Evolutionary conservation across 192 early-diverging fungal genomes (phyloP).

Genomic region (Rhizoclosmatium globosum): DNA sequence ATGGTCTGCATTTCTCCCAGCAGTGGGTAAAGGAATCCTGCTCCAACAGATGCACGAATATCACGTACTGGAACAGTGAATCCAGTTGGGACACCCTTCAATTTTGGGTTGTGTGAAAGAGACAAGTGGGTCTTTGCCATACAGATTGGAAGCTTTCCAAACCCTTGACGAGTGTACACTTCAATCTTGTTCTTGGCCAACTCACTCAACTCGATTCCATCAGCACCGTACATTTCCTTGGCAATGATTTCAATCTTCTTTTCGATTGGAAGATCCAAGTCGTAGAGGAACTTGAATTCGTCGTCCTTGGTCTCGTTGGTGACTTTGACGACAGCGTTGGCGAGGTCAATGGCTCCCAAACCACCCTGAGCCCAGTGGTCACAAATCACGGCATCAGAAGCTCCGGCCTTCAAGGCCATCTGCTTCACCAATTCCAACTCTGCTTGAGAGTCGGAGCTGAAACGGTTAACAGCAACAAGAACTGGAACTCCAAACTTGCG

Average conservation of each 20-base stretch:
- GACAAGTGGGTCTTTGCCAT: constrained; percentile 99
- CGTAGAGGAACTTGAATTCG: constrained; percentile 90
- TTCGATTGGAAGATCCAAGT: constrained; percentile 77
- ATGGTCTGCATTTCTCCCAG: constrained; percentile 98
- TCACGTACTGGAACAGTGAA: constrained; percentile 95
- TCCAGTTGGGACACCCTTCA: constrained; percentile 90
- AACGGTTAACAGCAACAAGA: constrained; percentile 92
- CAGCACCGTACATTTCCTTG: constrained; percentile 95
- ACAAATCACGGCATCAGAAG: constrained; percentile 83
- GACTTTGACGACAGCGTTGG: constrained; percentile 80
- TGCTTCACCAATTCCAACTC: constrained; percentile 83
- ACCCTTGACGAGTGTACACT: constrained; percentile 86
- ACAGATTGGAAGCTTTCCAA: constrained; percentile 90
- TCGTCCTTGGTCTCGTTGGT: constrained; percentile 53
- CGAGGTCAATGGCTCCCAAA: constrained; percentile 86
- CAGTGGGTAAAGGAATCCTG: constrained; percentile 97
- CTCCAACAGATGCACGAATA: constrained; percentile 93
- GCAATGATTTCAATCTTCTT: constrained; percentile 94
- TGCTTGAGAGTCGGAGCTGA: constrained; percentile 84
- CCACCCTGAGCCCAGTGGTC: constrained; percentile 97
- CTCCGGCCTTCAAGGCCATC: constrained; percentile 83
- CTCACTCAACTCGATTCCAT: constrained; percentile 85
- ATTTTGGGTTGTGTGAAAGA: constrained; percentile 89
- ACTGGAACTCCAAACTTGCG: constrained; percentile 88
- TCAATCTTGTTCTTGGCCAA: constrained; percentile 89